Evolutionary conservation across 352 stramenopile genomes (phyloP).

Genomic region (Phytopythium chamaehyphon): DNA sequence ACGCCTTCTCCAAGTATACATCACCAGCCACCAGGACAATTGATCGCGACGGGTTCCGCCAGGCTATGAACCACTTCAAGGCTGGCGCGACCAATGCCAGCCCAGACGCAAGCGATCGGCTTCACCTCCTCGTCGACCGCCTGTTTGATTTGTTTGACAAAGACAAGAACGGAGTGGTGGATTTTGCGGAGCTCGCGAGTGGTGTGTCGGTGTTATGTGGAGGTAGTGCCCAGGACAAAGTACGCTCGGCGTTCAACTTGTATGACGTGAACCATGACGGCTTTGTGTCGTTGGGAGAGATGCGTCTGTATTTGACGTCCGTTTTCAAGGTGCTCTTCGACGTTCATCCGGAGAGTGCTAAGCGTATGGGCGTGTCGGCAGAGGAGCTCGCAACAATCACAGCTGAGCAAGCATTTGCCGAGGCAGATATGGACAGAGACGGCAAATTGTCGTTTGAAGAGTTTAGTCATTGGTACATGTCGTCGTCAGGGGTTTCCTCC

Average conservation of each 20-base stretch:
- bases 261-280: constrained; percentile 89
- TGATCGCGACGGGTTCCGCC: constrained; percentile 59
- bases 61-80: constrained; percentile 57
- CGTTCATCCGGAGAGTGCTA: constrained; percentile 59
- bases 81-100: constrained; percentile 15
- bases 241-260: constrained; percentile 77
- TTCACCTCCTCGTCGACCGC: constrained; percentile 64
- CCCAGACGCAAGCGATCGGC: constrained; percentile 27
- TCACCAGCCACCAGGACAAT: constrained; percentile 56
- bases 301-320: constrained; percentile 78
- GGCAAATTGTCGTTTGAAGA: constrained; percentile 81
- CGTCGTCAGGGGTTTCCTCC: constrained; percentile 10
- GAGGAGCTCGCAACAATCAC: constrained; percentile 76
- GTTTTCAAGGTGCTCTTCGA: constrained; percentile 89
- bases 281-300: constrained; percentile 81
- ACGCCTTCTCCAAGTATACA: constrained; percentile 68
- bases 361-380: constrained; percentile 54
- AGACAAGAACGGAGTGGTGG: constrained; percentile 74
- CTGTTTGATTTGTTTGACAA: constrained; percentile 82
- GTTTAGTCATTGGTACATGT: constrained; percentile 74
- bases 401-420: constrained; percentile 73
- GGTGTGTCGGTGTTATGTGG: constrained; percentile 79
- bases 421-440: constrained; percentile 74
- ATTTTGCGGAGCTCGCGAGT: constrained; percentile 77
- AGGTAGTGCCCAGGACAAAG: constrained; percentile 64